A percentile compares a stretch with the other conserved stretches of the same genome.
These are phyloP conservation scores for Tylopilus rubrobrunneus DNA, from an alignment of 768 basidiomycete species.

Conservation along the genomic window DNA sequence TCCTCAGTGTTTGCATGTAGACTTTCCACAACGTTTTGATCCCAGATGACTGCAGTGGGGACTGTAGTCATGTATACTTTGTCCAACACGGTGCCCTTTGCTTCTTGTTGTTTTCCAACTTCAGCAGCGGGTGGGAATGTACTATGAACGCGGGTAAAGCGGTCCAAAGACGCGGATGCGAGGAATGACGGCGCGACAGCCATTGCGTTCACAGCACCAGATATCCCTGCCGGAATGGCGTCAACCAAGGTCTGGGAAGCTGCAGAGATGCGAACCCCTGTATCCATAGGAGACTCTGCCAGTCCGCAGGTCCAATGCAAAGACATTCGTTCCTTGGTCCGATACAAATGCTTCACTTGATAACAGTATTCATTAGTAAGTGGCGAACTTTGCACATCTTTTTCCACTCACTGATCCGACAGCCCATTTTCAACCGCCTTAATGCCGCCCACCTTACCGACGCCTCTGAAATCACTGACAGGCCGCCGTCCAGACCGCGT, in stretches of 20 bases:
- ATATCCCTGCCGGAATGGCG: constrained; percentile 45
- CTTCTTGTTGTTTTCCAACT: constrained; percentile 47
- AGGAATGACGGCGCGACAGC: constrained; percentile 52
- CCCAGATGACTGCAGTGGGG: constrained; percentile 67
- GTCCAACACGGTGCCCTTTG: constrained; percentile 57
- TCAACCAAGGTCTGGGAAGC: neutral
- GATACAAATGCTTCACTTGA: constrained; percentile 65
- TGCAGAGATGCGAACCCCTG: constrained; percentile 43
- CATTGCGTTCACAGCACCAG: constrained; percentile 66
- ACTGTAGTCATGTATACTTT: constrained; percentile 60
- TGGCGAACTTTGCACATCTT: neutral
- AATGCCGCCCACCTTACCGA: constrained; percentile 61
- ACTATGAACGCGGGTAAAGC: constrained; percentile 68
- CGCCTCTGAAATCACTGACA: constrained; percentile 58
- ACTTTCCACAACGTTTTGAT: constrained; percentile 32
- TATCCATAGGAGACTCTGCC: constrained; percentile 64
- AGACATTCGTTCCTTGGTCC: constrained; percentile 62
- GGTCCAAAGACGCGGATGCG: constrained; percentile 63
- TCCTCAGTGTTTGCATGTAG: constrained; percentile 15
- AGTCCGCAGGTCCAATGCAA: constrained; percentile 64
- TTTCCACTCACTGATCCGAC: constrained; percentile 55
- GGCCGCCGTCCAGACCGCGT: constrained; percentile 66
- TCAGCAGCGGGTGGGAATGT: constrained; percentile 47
- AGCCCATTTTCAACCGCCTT: constrained; percentile 54
- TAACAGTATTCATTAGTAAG: neutral